Base-by-base conservation (phyloP, 495 filamentous ascomycete genomes). In the Penicillium cosmopolitanum region DNA sequence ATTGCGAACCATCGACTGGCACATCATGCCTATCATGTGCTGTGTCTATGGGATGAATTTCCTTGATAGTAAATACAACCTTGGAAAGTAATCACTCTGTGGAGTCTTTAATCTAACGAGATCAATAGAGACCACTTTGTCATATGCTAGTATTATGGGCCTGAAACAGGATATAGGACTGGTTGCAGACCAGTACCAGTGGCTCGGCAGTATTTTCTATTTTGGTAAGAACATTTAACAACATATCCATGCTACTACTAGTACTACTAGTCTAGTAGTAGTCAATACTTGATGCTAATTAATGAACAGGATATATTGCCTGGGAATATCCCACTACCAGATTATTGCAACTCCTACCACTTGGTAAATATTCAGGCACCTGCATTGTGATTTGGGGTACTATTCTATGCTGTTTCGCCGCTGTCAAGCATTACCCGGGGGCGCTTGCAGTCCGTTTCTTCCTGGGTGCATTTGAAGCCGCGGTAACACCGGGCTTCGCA, bases 11-110 rank as follows among this genome's bases (percentile, higher is more conserved):
- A 87, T 87, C 50, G 84, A 87, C 58, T 71, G 70, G 60, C 77
- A 84, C 58, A 62, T 87, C 48, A 82, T 87, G 81, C 84, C 84
- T 0, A 70, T 81, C 38, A 65, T 87, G 60, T 87, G 84, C 57
- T 57, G 83, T 21, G 77, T 85, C 12, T 86, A 87, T 57, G 82
- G 81, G 10, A 77, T 87, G 68, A 84, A 86, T 57, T 87, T 80
- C 62, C 69, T 85, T 19, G 84, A 87, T 64, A 87, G 73, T 77
- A 23, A 21, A 21, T 21, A 21, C 21, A 21, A 21, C 1, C 3
- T 21, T 21, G 21, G 21, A 21, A 21, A 21, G 21, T 21, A 21
- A 1, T 21, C 21, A 21, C 21, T 21, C 21, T 21, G 21, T 21
- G 3, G 21, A 42, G 4, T 4, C 3, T 21, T 13, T 13, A 42